Percentiles rank a stretch among this genome's conserved stretches.
Evolutionary conservation across 2,329 filamentous ascomycete species (phyloP).

Genomic region (Didymella pomorum): DNA sequence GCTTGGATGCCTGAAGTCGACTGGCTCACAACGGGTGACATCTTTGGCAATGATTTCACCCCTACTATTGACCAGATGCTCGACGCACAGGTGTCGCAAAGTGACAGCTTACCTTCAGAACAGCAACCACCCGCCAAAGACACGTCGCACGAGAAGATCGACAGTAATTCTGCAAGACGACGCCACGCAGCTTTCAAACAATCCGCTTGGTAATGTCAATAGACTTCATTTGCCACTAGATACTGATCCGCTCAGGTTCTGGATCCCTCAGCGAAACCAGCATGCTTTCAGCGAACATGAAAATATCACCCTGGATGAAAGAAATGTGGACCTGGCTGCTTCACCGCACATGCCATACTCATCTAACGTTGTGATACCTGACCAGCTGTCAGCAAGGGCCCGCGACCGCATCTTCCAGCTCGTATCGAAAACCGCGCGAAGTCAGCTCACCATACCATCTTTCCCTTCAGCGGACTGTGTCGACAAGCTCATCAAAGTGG

Average conservation of each 20-base stretch:
- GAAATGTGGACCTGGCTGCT: background rate
- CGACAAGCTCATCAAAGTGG: slow-evolving; percentile 43
- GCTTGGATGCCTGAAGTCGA: slow-evolving; percentile 33
- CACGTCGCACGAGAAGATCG: background rate
- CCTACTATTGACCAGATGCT: slow-evolving; percentile 26
- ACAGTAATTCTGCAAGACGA: background rate
- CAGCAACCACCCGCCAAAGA: background rate
- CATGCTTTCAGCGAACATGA: background rate
- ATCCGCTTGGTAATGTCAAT: background rate
- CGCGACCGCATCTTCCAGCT: background rate
- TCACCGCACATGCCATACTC: background rate
- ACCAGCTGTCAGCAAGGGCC: background rate
- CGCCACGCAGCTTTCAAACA: background rate
- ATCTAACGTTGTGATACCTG: background rate
- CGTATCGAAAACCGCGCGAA: background rate
- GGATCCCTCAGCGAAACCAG: background rate
- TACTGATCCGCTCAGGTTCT: background rate
- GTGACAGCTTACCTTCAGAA: slow-evolving; percentile 7
- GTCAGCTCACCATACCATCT: slow-evolving; percentile 11
- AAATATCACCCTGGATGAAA: background rate
- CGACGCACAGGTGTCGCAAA: background rate
- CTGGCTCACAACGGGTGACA: slow-evolving; percentile 26
- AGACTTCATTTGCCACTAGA: background rate
- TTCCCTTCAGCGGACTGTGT: slow-evolving; percentile 43
- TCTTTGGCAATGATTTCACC: slow-evolving; percentile 29